These are phyloP conservation scores for Citrus hindsii DNA, from an alignment of 345 rosid species.

Conservation along the genomic window DNA sequence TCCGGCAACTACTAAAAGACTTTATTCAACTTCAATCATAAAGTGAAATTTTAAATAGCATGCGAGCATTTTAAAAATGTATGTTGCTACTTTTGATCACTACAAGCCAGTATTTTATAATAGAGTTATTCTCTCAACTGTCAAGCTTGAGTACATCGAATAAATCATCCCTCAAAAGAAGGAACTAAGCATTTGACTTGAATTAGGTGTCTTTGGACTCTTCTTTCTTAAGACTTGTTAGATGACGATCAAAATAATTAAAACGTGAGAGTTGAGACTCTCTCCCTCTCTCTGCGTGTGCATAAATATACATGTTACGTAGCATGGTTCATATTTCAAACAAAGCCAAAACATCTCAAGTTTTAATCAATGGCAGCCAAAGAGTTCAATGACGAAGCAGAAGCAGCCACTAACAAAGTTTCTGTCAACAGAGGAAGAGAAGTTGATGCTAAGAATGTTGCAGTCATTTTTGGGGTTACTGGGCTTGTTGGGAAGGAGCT, in stretches of 20 bases:
- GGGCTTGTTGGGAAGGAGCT: conserved; percentile 89
- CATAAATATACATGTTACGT: neutral
- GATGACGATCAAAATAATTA: neutral
- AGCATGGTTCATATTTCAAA: neutral
- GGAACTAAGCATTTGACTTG: neutral
- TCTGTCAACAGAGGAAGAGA: conserved; percentile 35
- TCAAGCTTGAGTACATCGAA: neutral
- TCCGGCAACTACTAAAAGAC: neutral
- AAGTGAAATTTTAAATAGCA: neutral
- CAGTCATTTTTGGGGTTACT: conserved; percentile 75
- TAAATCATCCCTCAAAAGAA: neutral
- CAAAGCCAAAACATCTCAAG: conserved; percentile 1
- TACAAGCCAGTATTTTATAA: neutral
- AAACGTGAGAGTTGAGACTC: neutral
- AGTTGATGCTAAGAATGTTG: conserved; percentile 35
- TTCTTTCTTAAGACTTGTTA: neutral
- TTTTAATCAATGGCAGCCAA: conserved; percentile 31
- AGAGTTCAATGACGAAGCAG: conserved; percentile 19
- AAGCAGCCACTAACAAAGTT: conserved; percentile 28
- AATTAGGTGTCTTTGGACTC: neutral
- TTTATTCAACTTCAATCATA: neutral
- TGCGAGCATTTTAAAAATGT: neutral
- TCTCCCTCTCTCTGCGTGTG: neutral
- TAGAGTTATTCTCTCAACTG: neutral
- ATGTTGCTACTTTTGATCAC: conserved; percentile 12